Percentiles rank a stretch among this genome's conserved stretches.
Evolutionary conservation across 2,329 filamentous ascomycete species (phyloP).

Genomic region (Colletotrichum tofieldiae): DNA sequence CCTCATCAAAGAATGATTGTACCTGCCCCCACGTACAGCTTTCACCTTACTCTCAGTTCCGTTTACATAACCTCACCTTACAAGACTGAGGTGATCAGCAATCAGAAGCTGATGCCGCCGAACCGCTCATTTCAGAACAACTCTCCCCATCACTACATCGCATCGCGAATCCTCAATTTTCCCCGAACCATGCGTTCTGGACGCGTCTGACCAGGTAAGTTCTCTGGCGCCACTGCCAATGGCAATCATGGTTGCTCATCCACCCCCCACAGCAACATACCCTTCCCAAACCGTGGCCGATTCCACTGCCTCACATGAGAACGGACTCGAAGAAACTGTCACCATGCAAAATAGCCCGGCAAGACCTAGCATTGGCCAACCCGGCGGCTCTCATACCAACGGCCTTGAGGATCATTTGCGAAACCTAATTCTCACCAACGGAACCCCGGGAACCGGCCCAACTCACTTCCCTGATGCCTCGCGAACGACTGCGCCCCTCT

Average conservation of each 20-base stretch:
- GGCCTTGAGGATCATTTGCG: conserved; percentile 72
- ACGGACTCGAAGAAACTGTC: background rate
- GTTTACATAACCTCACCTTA: conserved; percentile 14
- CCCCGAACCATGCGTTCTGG: conserved; percentile 16
- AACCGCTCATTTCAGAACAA: background rate
- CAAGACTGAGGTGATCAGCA: conserved; percentile 21
- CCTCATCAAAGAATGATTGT: conserved; percentile 32
- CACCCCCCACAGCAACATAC: conserved; percentile 22
- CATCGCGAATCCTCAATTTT: background rate
- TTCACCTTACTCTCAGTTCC: conserved; percentile 31
- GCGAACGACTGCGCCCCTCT: conserved; percentile 32
- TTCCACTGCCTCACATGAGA: conserved; percentile 20
- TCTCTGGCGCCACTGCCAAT: background rate
- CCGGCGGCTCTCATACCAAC: conserved; percentile 57
- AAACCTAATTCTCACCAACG: conserved; percentile 72
- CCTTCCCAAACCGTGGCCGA: conserved; percentile 26
- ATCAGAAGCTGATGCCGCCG: conserved; percentile 8
- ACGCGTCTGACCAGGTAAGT: conserved; percentile 27
- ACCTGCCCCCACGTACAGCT: conserved; percentile 29
- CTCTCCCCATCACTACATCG: background rate
- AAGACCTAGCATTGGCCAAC: conserved; percentile 5
- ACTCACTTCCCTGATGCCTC: conserved; percentile 43
- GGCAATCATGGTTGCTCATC: conserved; percentile 32
- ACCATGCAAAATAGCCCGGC: conserved; percentile 32
- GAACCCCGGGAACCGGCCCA: conserved; percentile 47